Evolutionary conservation across 208 protist species (phyloP).

Genomic region (Tritrichomonas foetus): DNA sequence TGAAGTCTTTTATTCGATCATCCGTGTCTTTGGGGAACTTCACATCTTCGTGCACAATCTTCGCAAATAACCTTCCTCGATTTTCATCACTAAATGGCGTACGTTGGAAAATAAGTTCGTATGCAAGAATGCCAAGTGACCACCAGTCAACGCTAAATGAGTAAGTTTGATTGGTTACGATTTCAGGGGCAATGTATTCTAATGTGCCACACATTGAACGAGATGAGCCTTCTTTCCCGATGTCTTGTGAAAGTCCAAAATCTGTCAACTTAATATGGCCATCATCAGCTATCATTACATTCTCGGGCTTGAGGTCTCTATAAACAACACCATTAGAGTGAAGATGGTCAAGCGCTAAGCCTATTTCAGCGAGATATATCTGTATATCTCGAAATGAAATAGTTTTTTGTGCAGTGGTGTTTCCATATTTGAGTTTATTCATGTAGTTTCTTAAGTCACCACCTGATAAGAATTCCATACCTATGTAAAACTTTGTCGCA

Average conservation of each 20-base stretch:
- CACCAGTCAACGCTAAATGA: no score
- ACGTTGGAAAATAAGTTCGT: no score
- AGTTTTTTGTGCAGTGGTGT: no score
- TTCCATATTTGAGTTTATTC: no score
- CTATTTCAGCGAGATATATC: slow-evolving; percentile 26
- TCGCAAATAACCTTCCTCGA: no score
- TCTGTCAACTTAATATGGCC: slow-evolving; percentile 47
- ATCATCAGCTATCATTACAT: not conserved
- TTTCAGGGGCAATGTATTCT: not conserved
- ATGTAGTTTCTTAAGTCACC: no score
- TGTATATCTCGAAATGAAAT: no score
- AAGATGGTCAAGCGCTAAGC: slow-evolving; percentile 12
- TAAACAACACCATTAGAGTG: slow-evolving; percentile 13
- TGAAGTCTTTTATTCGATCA: no score
- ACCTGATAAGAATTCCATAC: not conserved
- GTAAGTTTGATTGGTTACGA: not conserved
- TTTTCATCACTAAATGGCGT: no score
- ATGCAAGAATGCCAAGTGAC: no score
- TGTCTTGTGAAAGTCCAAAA: slow-evolving; percentile 42
- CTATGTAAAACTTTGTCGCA: not conserved
- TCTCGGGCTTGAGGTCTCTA: slow-evolving; percentile 46
- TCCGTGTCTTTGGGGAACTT: no score
- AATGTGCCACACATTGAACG: not conserved
- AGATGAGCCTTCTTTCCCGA: not conserved
- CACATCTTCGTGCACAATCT: no score